Evolutionary conservation across 805 yeast species (phyloP).

Genomic region (Saccharomycopsis babjevae): DNA sequence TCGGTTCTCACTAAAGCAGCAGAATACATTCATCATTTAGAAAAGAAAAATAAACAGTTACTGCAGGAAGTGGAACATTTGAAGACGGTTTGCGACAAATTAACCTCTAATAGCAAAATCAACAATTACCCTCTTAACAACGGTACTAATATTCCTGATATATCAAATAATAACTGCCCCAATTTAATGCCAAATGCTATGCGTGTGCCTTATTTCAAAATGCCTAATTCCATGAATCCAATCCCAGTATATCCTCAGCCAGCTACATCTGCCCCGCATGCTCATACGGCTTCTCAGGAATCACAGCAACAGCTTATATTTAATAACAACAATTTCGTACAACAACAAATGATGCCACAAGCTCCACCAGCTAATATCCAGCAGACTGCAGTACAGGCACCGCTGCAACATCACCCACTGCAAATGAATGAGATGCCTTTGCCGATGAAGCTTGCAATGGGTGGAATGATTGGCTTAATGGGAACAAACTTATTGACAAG

Average conservation of each 20-base stretch:
- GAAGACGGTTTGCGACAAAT: slow-evolving; percentile 4
- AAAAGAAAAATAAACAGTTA: slow-evolving; percentile 44
- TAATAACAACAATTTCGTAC: neutral
- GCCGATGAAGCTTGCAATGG: slow-evolving; percentile 13
- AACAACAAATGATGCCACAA: slow-evolving; percentile 1
- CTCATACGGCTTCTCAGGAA: neutral
- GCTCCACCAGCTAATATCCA: neutral
- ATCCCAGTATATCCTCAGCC: neutral
- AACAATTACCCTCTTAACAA: neutral
- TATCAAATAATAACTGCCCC: neutral
- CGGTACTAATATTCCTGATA: neutral
- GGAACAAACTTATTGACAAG: slow-evolving; percentile 3
- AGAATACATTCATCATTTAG: slow-evolving; percentile 68
- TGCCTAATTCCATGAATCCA: neutral
- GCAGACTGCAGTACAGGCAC: neutral
- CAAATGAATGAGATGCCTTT: slow-evolving; percentile 4
- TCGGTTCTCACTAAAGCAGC: slow-evolving; percentile 68
- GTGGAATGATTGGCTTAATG: slow-evolving; percentile 10
- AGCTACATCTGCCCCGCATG: neutral
- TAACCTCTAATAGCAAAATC: neutral
- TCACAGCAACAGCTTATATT: neutral
- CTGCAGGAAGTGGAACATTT: slow-evolving; percentile 44
- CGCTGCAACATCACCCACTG: neutral
- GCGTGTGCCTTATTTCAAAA: neutral
- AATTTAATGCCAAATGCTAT: neutral